Percentiles rank a stretch among this genome's conserved stretches.
Evolutionary conservation across 352 stramenopile genomes (phyloP).

Genomic region (Phytopythium chamaehyphon): DNA sequence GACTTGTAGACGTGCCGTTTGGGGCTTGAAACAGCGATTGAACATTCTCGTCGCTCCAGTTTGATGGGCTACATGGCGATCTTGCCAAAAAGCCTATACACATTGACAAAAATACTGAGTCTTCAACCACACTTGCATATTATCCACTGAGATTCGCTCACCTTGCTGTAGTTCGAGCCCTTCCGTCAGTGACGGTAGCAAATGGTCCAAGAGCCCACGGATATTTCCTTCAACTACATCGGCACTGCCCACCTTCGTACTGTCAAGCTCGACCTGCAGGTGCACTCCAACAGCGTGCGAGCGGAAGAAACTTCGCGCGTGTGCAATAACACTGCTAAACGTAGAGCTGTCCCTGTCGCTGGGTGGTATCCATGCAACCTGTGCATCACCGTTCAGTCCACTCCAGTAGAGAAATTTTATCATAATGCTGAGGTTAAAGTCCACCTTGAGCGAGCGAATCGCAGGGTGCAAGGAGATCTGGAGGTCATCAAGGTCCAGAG

Average conservation of each 20-base stretch:
- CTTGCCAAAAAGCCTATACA: constrained; percentile 34
- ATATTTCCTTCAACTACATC: constrained; percentile 38
- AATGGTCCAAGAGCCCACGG: constrained; percentile 14
- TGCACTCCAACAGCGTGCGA: constrained; percentile 32
- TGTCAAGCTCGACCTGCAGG: constrained; percentile 21
- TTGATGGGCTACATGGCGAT: constrained; percentile 26
- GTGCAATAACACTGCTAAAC: constrained; percentile 28
- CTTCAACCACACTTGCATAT: too few species aligned
- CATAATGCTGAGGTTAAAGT: too few species aligned
- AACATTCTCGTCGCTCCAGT: constrained; percentile 17
- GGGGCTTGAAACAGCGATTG: constrained; percentile 8
- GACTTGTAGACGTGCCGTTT: constrained; percentile 1
- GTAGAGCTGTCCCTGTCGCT: constrained; percentile 22
- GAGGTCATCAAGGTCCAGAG: not conserved
- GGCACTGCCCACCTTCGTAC: too few species aligned
- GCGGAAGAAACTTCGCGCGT: constrained; percentile 16
- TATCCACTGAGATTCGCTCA: too few species aligned
- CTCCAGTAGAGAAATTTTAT: too few species aligned
- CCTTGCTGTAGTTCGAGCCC: constrained; percentile 12
- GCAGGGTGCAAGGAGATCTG: constrained; percentile 21
- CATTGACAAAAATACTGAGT: not conserved
- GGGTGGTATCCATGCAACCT: constrained; percentile 33
- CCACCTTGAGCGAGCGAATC: constrained; percentile 36
- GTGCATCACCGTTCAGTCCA: not conserved
- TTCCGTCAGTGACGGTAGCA: constrained; percentile 13